Evolutionary conservation across 1,284 basidiomycete species (phyloP), one percentile per base, ranked within the genome.

Genomic region (Apiotrichum siamense): DNA sequence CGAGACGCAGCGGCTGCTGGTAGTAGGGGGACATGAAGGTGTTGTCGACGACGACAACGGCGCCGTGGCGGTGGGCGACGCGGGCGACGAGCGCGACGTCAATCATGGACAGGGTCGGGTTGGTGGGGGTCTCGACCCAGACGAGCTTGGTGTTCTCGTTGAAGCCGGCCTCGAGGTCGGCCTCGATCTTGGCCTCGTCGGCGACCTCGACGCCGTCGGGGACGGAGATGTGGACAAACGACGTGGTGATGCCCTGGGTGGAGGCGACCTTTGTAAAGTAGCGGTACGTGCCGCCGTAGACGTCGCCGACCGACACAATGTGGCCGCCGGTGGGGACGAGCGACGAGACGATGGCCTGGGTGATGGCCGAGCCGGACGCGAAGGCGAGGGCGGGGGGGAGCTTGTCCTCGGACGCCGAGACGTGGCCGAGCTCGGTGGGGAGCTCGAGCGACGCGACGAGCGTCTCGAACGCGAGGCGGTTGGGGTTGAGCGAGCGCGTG

Each of bases 61-160:
- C 52, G 43, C 40, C 40, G 52, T 54, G 52, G 24, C 27, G 40
- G 49, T 57, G 52, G n/a, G 55, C 55, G 31, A 57, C 50, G 25
- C 44, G 43, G 9, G 46, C 42, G 35, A 57, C 55, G 24, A 44
- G 42, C 45, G 39, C 49, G 37, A 57, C 32, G 52, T 57, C 55
- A 43, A 92, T 80, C 32, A 80, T 69, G 17, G 74, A 69, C 12
- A 97, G 83, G 1, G 89, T 90, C 0, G 94, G 94, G 75, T 97
- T 97, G 15, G 92, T 97, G 0, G 93, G 94, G 0, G 88, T 81
- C 75, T 98, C 93, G 66, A 97, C 83, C 92, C 92, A 97, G 52
- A 98, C 82, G n/a, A 97, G 78, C 86, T 93, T 60, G 3, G 54
- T 49, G 13, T 32, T 31, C 33, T 40, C 26, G 15, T 36, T 46